phyloP scores from a whole-genome alignment of 2,329 filamentous ascomycete genomes.

The Sarocladium oryzae region DNA sequence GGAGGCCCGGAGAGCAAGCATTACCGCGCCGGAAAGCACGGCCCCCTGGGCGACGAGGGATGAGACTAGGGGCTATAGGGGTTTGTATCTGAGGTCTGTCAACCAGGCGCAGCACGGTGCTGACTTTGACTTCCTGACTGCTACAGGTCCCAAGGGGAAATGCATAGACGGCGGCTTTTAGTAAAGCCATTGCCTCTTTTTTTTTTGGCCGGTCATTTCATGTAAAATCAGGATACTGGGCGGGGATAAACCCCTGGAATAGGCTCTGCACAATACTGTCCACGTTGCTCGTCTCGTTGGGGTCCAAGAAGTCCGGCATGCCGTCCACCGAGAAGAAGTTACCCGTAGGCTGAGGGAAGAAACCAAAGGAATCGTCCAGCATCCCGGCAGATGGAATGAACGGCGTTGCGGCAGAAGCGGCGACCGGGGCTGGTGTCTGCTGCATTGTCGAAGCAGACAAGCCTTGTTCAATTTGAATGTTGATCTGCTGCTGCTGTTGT shows the following conservation, averaged over 20 bases:
- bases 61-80: conserved; percentile 48
- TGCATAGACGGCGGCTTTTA: no score
- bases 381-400: conserved; percentile 7
- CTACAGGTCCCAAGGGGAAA: conserved; percentile 27
- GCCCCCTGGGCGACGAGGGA: conserved; percentile 29
- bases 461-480: conserved; percentile 7
- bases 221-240: conserved; percentile 11
- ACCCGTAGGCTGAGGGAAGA: conserved; percentile 18
- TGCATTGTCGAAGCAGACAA: not conserved
- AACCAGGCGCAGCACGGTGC: conserved; percentile 53
- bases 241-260: conserved; percentile 31
- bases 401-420: not conserved
- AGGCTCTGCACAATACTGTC: conserved; percentile 27
- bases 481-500: conserved; percentile 3
- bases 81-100: conserved; percentile 51
- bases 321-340: conserved; percentile 19
- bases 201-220: not conserved
- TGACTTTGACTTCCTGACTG: conserved; percentile 57
- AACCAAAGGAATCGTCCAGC: not conserved
- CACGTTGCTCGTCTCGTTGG: conserved; percentile 22
- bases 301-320: conserved; percentile 22
- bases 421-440: not conserved
- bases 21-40: conserved; percentile 20
- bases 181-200: not conserved
- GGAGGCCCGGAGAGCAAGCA: conserved; percentile 48